Percentiles rank a stretch among this genome's conserved stretches.
These are phyloP conservation scores for Adiantum capillusveneris DNA, from an alignment of 75 land plant species.

Conservation along the genomic window DNA sequence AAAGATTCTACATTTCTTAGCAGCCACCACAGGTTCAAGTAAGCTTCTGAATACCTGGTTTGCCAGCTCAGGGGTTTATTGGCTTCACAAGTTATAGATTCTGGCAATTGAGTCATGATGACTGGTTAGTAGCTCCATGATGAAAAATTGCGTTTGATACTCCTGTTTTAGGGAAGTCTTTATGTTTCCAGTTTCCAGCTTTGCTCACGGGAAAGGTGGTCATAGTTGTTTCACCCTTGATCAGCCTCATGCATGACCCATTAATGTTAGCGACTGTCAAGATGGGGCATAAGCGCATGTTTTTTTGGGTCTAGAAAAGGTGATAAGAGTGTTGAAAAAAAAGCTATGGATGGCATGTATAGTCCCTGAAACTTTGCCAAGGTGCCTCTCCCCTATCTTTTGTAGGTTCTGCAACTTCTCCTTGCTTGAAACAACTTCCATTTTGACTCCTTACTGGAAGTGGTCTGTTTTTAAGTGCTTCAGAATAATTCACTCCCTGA, in stretches of 20 bases:
- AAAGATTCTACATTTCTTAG: constrained; percentile 54
- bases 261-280: constrained; percentile 74
- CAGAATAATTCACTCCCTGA: constrained; percentile 49
- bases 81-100: too few relatives aligned
- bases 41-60: background rate
- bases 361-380: constrained; percentile 62
- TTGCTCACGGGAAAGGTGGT: constrained; percentile 69
- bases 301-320: constrained; percentile 84
- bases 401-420: background rate
- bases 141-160: background rate
- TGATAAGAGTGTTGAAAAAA: constrained; percentile 58
- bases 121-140: too few relatives aligned
- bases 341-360: constrained; percentile 73
- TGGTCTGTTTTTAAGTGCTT: too few relatives aligned
- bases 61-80: background rate
- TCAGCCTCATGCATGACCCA: constrained; percentile 92
- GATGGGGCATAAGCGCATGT: constrained; percentile 76
- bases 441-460: too few relatives aligned
- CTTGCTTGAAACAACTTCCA: too few relatives aligned
- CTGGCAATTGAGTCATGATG: too few relatives aligned
- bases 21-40: constrained; percentile 94
- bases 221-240: constrained; percentile 81
- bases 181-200: constrained; percentile 79
- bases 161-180: constrained; percentile 54
- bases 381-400: constrained; percentile 23